These are phyloP conservation scores for Rhizoclosmatium sp. DNA, from an alignment of 192 early-diverging fungal species.

Conservation along the genomic window DNA sequence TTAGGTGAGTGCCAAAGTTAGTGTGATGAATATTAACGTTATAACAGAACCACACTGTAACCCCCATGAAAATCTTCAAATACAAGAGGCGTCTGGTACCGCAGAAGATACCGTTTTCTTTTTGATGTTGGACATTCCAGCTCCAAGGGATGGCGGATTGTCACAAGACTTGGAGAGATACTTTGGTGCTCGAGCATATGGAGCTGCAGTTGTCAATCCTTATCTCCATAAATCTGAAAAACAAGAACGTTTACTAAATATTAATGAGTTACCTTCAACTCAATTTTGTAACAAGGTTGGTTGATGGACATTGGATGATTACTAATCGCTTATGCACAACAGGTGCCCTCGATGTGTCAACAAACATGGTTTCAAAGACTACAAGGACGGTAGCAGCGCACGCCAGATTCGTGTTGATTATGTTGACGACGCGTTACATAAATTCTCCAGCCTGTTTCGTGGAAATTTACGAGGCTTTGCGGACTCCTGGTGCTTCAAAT, in stretches of 20 bases:
- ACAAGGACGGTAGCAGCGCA: slow-evolving; percentile 25
- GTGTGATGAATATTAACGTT: too few relatives aligned
- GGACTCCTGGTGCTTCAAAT: not conserved
- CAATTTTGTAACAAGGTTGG: not conserved
- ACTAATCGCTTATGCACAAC: not conserved
- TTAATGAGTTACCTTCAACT: slow-evolving; percentile 1
- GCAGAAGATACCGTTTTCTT: not conserved
- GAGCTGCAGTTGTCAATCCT: not conserved
- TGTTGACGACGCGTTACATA: slow-evolving; percentile 13
- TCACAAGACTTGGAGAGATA: not conserved
- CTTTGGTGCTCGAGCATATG: not conserved
- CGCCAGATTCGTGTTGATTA: slow-evolving; percentile 21
- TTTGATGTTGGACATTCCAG: not conserved
- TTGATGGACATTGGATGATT: not conserved
- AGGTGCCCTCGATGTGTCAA: not conserved
- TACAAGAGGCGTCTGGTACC: not conserved
- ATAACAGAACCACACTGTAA: too few relatives aligned
- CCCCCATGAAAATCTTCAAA: too few relatives aligned
- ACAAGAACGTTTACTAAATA: not conserved
- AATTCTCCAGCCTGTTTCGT: slow-evolving; percentile 12
- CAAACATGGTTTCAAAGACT: not conserved
- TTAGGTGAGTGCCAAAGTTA: too few relatives aligned
- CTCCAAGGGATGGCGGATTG: not conserved
- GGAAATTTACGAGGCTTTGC: slow-evolving; percentile 18
- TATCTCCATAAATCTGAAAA: not conserved